phyloP scores from a whole-genome alignment of 768 basidiomycete species.

The Boletus rex-veris region DNA sequence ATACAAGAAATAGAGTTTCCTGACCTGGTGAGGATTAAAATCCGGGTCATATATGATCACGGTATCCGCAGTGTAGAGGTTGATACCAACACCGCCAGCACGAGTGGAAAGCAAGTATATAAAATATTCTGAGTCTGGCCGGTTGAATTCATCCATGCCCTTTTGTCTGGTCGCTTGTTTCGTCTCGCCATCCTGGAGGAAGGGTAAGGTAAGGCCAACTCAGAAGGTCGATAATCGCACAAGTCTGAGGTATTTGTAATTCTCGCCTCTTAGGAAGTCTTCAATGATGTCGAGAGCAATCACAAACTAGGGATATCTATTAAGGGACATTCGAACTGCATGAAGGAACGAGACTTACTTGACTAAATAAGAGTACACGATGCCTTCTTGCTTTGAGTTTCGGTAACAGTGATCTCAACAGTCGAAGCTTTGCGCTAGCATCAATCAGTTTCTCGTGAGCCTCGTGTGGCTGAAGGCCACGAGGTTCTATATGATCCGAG shows the following conservation, averaged over 20 bases:
- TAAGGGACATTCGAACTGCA: not conserved
- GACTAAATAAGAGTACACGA: constrained; percentile 88
- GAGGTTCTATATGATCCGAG: constrained; percentile 74
- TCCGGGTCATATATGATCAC: constrained; percentile 94
- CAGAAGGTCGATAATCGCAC: constrained; percentile 37
- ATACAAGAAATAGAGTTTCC: constrained; percentile 15
- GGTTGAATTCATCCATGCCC: constrained; percentile 94
- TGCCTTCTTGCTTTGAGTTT: constrained; percentile 84
- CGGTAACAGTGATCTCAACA: constrained; percentile 74
- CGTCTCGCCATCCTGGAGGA: constrained; percentile 78
- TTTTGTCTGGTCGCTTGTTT: constrained; percentile 85
- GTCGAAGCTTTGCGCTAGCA: constrained; percentile 79
- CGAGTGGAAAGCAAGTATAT: constrained; percentile 90
- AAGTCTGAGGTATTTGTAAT: constrained; percentile 72
- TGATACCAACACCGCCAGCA: constrained; percentile 93
- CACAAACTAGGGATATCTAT: constrained; percentile 58
- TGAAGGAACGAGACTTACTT: constrained; percentile 46
- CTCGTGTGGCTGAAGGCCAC: constrained; percentile 50
- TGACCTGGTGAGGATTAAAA: constrained; percentile 94
- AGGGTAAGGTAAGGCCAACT: constrained; percentile 5
- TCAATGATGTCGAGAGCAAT: constrained; percentile 85
- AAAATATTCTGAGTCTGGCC: constrained; percentile 79
- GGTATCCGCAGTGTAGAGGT: constrained; percentile 88
- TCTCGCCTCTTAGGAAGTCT: constrained; percentile 83
- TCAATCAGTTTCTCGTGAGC: constrained; percentile 78